Evolutionary conservation across 768 basidiomycete genomes (phyloP).

Genomic region (Auriculariales sp.): DNA sequence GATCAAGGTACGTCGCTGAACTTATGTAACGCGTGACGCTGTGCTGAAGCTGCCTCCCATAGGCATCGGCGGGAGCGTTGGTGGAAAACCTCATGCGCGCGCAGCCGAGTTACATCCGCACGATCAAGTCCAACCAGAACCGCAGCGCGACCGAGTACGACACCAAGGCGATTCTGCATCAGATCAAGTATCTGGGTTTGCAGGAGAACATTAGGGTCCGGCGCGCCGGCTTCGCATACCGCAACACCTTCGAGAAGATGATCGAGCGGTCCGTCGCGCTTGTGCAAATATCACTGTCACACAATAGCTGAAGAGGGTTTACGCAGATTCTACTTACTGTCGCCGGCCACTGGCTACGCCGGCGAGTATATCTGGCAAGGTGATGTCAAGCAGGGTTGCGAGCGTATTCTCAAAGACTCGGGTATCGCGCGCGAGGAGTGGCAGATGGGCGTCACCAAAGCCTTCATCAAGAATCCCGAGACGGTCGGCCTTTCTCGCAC

Average conservation of each 20-base stretch:
- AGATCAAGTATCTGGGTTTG: constrained; percentile 96
- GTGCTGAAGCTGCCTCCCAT: too few relatives aligned
- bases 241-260: constrained; percentile 98
- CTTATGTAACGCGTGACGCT: background rate
- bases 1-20: constrained; percentile 57
- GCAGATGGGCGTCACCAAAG: constrained; percentile 99
- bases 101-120: constrained; percentile 95
- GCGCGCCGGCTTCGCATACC: constrained; percentile 93
- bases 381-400: constrained; percentile 79
- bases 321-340: constrained; percentile 72
- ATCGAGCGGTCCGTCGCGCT: constrained; percentile 51
- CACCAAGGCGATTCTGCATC: constrained; percentile 87
- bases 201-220: constrained; percentile 98
- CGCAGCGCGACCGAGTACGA: constrained; percentile 87
- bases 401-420: constrained; percentile 84
- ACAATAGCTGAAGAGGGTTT: constrained; percentile 99
- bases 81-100: constrained; percentile 97
- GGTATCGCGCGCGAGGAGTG: constrained; percentile 95
- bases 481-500: constrained; percentile 40
- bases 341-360: constrained; percentile 90
- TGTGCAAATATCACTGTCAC: too few relatives aligned
- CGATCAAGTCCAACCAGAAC: constrained; percentile 98
- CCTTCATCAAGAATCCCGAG: constrained; percentile 98
- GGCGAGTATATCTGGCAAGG: constrained; percentile 98
- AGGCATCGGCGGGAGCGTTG: constrained; percentile 88